Conservation (phyloP, 1,139 yeast species). For the Taiozyma sp. region DNA sequence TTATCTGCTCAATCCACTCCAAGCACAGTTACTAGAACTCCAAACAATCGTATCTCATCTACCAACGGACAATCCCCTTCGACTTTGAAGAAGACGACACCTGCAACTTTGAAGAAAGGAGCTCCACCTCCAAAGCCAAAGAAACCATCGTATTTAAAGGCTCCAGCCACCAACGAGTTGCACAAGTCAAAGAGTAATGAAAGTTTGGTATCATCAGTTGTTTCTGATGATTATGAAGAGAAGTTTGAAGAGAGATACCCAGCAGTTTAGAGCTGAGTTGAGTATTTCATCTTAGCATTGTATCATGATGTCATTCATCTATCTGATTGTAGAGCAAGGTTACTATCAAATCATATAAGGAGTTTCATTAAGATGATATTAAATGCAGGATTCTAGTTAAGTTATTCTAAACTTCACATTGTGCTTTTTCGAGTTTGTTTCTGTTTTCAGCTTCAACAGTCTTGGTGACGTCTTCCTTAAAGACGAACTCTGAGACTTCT, state of each 20-base stretch:
- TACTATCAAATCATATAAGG: not conserved
- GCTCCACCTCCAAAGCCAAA: slow-evolving; percentile 58
- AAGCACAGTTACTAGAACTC: slow-evolving; percentile 26
- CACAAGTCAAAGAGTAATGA: slow-evolving; percentile 28
- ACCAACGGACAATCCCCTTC: slow-evolving; percentile 6
- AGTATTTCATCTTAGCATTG: not conserved
- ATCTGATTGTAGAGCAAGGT: not conserved
- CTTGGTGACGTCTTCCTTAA: not conserved
- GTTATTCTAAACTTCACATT: not conserved
- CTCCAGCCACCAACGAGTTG: slow-evolving; percentile 6
- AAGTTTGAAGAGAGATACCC: slow-evolving; percentile 51
- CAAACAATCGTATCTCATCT: slow-evolving; percentile 3
- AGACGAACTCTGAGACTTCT: slow-evolving; percentile 34
- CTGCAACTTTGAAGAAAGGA: slow-evolving; percentile 2
- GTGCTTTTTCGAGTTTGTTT: not conserved
- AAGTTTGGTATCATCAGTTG: slow-evolving; percentile 23
- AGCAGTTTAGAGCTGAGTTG: not conserved
- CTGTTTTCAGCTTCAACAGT: not conserved
- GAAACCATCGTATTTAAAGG: slow-evolving; percentile 51
- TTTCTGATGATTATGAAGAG: slow-evolving; percentile 48
- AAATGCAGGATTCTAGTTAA: not conserved
- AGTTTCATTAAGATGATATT: not conserved
- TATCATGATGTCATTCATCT: not conserved
- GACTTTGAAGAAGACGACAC: slow-evolving; percentile 12
- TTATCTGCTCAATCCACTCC: slow-evolving; percentile 24